A percentile compares a stretch with the other conserved stretches of the same genome.
phyloP scores from a whole-genome alignment of 2,329 filamentous ascomycete genomes.

The Akanthomyces dipterigenus region DNA sequence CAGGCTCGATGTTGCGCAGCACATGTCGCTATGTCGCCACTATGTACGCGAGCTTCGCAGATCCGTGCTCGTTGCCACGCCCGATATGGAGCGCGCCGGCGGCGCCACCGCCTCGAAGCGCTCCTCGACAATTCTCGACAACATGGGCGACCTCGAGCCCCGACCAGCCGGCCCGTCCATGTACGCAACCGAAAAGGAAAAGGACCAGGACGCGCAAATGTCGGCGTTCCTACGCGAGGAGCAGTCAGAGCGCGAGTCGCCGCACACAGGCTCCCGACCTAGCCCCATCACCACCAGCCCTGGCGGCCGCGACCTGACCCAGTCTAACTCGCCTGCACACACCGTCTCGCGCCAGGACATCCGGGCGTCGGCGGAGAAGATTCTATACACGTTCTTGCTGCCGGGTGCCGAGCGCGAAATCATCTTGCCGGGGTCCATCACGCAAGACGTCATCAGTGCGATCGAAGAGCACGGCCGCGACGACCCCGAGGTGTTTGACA shows the following conservation, averaged over 20 bases:
- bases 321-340: constrained; percentile 77
- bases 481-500: constrained; percentile 94
- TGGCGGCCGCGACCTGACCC: constrained; percentile 52
- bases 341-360: constrained; percentile 86
- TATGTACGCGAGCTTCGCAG: constrained; percentile 93
- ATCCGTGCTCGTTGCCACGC: constrained; percentile 87
- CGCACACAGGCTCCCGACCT: constrained; percentile 43
- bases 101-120: constrained; percentile 67
- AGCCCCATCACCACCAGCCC: constrained; percentile 52
- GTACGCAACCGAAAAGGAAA: constrained; percentile 63
- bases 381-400: constrained; percentile 94
- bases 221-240: constrained; percentile 80
- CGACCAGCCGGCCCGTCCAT: constrained; percentile 53
- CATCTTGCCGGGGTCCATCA: constrained; percentile 80
- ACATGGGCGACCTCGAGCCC: constrained; percentile 59
- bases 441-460: constrained; percentile 74
- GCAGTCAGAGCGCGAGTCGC: constrained; percentile 45
- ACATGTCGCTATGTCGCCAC: constrained; percentile 95
- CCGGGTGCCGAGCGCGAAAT: constrained; percentile 96
- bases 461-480: constrained; percentile 90
- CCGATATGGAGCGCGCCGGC: constrained; percentile 66
- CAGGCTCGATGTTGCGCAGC: constrained; percentile 98
- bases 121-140: constrained; percentile 73
- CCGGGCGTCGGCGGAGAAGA: constrained; percentile 90
- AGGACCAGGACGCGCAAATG: constrained; percentile 79